Evolutionary conservation across 352 stramenopile species (phyloP).

Genomic region (Phytopythium delawarense): DNA sequence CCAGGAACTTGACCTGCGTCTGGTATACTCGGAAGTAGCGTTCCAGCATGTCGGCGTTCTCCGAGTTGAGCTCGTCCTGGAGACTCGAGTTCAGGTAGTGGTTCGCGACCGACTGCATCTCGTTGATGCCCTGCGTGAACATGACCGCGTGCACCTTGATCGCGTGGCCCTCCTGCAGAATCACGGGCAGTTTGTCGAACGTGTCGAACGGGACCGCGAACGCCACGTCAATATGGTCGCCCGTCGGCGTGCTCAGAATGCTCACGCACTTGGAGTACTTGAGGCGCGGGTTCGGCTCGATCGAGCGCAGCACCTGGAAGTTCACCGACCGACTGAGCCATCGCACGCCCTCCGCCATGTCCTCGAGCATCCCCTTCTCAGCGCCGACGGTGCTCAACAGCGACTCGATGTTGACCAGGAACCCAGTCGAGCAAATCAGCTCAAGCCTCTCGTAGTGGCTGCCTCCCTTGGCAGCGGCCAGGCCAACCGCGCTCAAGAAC

Average conservation of each 20-base stretch:
- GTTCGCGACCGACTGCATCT: slow-evolving; percentile 92
- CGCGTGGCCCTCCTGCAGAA: slow-evolving; percentile 56
- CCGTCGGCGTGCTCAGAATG: slow-evolving; percentile 48
- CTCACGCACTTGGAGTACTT: slow-evolving; percentile 75
- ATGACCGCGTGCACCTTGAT: slow-evolving; percentile 78
- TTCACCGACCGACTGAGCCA: slow-evolving; percentile 81
- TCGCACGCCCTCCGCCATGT: slow-evolving; percentile 83
- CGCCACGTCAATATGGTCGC: slow-evolving; percentile 56
- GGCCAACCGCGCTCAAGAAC: slow-evolving; percentile 65
- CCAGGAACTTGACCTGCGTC: slow-evolving; percentile 39
- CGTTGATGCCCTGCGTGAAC: slow-evolving; percentile 92
- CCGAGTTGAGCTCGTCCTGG: slow-evolving; percentile 83
- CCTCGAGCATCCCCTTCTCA: slow-evolving; percentile 95
- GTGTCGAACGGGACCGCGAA: slow-evolving; percentile 61
- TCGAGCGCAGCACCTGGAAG: slow-evolving; percentile 68
- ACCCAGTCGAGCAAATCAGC: slow-evolving; percentile 69
- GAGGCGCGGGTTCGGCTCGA: slow-evolving; percentile 39
- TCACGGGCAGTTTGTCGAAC: slow-evolving; percentile 51
- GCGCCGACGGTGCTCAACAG: slow-evolving; percentile 92
- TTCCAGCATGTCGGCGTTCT: slow-evolving; percentile 62
- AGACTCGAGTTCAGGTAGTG: slow-evolving; percentile 76
- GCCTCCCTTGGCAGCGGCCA: slow-evolving; percentile 54
- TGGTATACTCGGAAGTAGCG: slow-evolving; percentile 80
- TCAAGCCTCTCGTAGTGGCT: slow-evolving; percentile 53
- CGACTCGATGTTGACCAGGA: slow-evolving; percentile 92